Evolutionary conservation across 768 basidiomycete species (phyloP).

Genomic region (Suillus tomentosus): DNA sequence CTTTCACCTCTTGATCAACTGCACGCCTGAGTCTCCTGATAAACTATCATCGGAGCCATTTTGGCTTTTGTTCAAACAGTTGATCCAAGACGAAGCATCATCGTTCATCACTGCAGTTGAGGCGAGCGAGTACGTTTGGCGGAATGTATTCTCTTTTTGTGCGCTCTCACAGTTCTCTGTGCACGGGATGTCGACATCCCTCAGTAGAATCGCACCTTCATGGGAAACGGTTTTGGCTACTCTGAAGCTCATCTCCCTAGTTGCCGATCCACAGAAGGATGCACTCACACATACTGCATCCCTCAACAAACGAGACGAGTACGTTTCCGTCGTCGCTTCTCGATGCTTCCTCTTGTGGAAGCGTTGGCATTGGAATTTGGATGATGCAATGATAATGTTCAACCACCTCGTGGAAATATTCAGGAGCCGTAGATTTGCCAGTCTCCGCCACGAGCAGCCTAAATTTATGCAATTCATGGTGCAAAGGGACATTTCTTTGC

Average conservation of each 20-base stretch:
- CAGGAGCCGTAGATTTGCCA: slow-evolving; percentile 72
- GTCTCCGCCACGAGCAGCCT: slow-evolving; percentile 58
- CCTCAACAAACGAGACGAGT: slow-evolving; percentile 63
- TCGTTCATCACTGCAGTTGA: slow-evolving; percentile 38
- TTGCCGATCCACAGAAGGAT: slow-evolving; percentile 49
- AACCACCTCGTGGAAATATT: slow-evolving; percentile 71
- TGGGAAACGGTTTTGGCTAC: slow-evolving; percentile 70
- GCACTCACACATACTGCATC: slow-evolving; percentile 35
- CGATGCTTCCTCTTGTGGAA: slow-evolving; percentile 75
- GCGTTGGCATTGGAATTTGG: slow-evolving; percentile 77
- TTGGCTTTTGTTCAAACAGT: slow-evolving; percentile 45
- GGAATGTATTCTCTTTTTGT: slow-evolving; percentile 64
- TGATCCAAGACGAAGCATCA: slow-evolving; percentile 29
- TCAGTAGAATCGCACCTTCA: slow-evolving; percentile 46
- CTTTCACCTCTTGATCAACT: slow-evolving; percentile 52
- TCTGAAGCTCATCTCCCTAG: slow-evolving; percentile 59
- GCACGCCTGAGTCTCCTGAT: slow-evolving; percentile 18
- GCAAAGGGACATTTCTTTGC: slow-evolving; percentile 51
- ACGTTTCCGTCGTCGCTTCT: slow-evolving; percentile 65
- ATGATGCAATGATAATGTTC: slow-evolving; percentile 58
- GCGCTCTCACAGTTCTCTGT: slow-evolving; percentile 79
- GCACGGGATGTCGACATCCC: slow-evolving; percentile 45
- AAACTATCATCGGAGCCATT: slow-evolving; percentile 36
- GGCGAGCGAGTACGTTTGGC: slow-evolving; percentile 74
- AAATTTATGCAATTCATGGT: slow-evolving; percentile 77